phyloP scores from a whole-genome alignment of 2,329 filamentous ascomycete genomes.

The Elsinoe australis region DNA sequence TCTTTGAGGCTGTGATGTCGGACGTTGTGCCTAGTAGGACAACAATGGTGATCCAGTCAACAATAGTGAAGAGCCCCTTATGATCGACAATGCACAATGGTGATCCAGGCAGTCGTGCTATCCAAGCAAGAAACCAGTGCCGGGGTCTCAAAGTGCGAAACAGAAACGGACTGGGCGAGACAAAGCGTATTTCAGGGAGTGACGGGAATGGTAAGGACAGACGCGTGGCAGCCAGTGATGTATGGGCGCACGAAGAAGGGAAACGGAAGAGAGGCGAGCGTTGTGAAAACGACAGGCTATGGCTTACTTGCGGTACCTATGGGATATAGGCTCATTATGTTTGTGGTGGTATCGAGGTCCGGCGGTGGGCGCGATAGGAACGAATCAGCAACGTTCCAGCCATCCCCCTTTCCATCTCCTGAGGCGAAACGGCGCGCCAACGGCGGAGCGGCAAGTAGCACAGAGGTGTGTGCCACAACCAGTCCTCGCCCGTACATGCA shows the following conservation, averaged over 20 bases:
- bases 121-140: background rate
- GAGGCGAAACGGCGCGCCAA: slow-evolving; percentile 11
- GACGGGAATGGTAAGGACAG: slow-evolving; percentile 9
- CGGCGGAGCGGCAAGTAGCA: too few species aligned
- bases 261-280: slow-evolving; percentile 15
- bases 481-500: too few species aligned
- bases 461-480: too few species aligned
- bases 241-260: background rate
- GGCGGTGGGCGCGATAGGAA: background rate
- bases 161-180: slow-evolving; percentile 8
- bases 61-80: background rate
- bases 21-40: background rate
- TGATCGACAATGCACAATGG: slow-evolving; percentile 6
- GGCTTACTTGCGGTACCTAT: slow-evolving; percentile 4
- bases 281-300: slow-evolving; percentile 15
- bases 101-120: slow-evolving; percentile 1
- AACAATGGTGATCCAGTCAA: slow-evolving; percentile 15
- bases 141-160: slow-evolving; percentile 6
- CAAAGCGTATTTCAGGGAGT: slow-evolving; percentile 14
- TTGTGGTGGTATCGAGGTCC: background rate
- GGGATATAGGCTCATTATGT: slow-evolving; percentile 16
- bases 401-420: slow-evolving; percentile 13
- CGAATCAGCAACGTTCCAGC: slow-evolving; percentile 10
- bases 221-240: slow-evolving; percentile 9
- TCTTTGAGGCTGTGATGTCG: slow-evolving; percentile 13